Conservation (phyloP, 345 rosid species). For the Eucalyptus cloeziana region DNA sequence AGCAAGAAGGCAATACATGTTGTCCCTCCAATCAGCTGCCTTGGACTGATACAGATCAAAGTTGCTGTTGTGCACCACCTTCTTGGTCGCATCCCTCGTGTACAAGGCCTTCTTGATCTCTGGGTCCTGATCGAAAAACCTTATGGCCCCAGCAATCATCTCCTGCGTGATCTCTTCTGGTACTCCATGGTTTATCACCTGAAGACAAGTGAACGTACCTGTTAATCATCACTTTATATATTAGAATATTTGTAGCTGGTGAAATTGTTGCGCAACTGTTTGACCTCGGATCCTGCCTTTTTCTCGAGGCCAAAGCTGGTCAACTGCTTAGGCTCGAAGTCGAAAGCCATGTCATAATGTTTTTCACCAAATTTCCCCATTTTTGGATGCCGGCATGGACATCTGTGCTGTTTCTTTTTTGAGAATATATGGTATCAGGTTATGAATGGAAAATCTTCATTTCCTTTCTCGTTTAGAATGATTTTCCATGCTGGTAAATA, state of each 20-base stretch:
- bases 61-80: not conserved
- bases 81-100: not conserved
- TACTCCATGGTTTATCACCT: constrained; percentile 4
- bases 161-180: not conserved
- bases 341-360: not conserved
- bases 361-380: not conserved
- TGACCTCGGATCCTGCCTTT: not conserved
- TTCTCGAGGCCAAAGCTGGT: not conserved
- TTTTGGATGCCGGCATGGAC: not conserved
- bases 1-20: not conserved
- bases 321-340: not conserved
- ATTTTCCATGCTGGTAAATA: not conserved
- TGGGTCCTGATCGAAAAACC: constrained; percentile 5
- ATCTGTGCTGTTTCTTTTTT: not conserved
- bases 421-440: not conserved
- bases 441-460: not conserved
- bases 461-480: not conserved
- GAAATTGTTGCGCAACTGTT: not conserved
- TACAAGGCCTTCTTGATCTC: constrained; percentile 5
- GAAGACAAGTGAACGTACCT: not conserved
- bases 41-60: constrained; percentile 3
- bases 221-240: not conserved
- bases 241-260: not conserved
- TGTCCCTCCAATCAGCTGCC: constrained; percentile 13
- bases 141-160: not conserved